Percentiles rank a stretch among this genome's conserved stretches.
These are phyloP conservation scores for Geotrichum reessii DNA, from an alignment of 1,139 yeast species.

Conservation along the genomic window DNA sequence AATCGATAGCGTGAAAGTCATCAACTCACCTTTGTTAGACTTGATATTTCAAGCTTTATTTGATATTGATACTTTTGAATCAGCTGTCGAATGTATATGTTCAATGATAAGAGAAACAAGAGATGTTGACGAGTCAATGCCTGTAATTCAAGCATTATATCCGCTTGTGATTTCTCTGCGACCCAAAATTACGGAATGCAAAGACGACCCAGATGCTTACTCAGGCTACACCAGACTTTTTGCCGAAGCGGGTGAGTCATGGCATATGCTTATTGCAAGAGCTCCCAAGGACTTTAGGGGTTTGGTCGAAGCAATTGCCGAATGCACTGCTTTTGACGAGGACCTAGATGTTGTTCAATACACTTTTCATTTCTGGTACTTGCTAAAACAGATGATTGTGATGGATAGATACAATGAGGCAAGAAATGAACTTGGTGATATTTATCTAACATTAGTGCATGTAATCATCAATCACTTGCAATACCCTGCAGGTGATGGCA, in stretches of 20 bases:
- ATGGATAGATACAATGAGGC: slow-evolving; percentile 60
- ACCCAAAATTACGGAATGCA: slow-evolving; percentile 43
- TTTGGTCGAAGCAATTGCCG: slow-evolving; percentile 67
- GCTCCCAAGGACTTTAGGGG: slow-evolving; percentile 66
- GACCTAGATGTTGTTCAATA: slow-evolving; percentile 86
- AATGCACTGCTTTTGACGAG: slow-evolving; percentile 56
- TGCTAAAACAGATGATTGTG: slow-evolving; percentile 65
- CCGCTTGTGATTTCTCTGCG: slow-evolving; percentile 60
- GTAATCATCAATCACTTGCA: slow-evolving; percentile 67
- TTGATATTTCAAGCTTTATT: slow-evolving; percentile 64
- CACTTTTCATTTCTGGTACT: slow-evolving; percentile 90
- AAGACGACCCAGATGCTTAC: slow-evolving; percentile 65
- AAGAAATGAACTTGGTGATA: slow-evolving; percentile 50
- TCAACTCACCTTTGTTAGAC: slow-evolving; percentile 57
- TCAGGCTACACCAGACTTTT: slow-evolving; percentile 71
- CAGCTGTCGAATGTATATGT: slow-evolving; percentile 80
- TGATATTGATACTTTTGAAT: slow-evolving; percentile 67
- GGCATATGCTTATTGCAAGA: slow-evolving; percentile 84
- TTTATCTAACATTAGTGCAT: slow-evolving; percentile 58
- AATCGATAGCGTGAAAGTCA: slow-evolving; percentile 61
- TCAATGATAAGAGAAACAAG: slow-evolving; percentile 76
- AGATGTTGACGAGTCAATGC: slow-evolving; percentile 49
- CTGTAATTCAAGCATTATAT: slow-evolving; percentile 61
- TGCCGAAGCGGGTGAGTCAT: slow-evolving; percentile 91
- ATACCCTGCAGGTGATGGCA: slow-evolving; percentile 54